Percentiles rank a stretch among this genome's conserved stretches.
phyloP scores from a whole-genome alignment of 1,284 basidiomycete genomes.

The Cystobasidium slooffiae region DNA sequence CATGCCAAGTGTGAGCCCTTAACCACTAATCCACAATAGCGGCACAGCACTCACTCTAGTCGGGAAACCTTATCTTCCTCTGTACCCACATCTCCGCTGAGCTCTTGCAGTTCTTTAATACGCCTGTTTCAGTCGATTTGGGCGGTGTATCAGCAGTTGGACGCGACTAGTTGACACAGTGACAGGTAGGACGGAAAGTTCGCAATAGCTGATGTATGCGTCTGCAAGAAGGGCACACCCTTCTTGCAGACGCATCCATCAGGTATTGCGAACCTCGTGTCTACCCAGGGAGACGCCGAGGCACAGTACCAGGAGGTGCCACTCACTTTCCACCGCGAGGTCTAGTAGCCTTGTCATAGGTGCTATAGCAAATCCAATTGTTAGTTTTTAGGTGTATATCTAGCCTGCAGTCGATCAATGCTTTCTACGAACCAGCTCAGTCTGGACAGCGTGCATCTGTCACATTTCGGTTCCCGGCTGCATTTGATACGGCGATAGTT shows the following conservation, averaged over 20 bases:
- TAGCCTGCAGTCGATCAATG: background rate
- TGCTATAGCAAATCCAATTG: too few relatives aligned
- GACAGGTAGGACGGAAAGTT: too few relatives aligned
- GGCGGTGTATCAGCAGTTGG: background rate
- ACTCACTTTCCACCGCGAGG: conserved; percentile 1
- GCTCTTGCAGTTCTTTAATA: conserved; percentile 6
- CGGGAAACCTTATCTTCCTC: background rate
- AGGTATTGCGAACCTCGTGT: background rate
- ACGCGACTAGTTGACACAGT: too few relatives aligned
- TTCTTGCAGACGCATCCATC: too few relatives aligned
- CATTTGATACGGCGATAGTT: conserved; percentile 9
- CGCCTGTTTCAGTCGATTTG: background rate
- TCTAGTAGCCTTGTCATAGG: background rate
- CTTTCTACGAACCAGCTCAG: background rate
- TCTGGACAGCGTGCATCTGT: conserved; percentile 9
- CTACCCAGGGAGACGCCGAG: background rate
- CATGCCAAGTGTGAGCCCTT: too few relatives aligned
- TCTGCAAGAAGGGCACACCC: too few relatives aligned
- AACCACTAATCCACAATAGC: background rate
- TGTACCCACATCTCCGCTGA: background rate
- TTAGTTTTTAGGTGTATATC: too few relatives aligned
- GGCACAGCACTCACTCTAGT: background rate
- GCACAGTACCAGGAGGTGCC: background rate
- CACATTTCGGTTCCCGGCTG: background rate
- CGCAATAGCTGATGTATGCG: too few relatives aligned